Evolutionary conservation across 2,329 filamentous ascomycete species (phyloP).

Genomic region (Pseudogymnoascus verrucosus): DNA sequence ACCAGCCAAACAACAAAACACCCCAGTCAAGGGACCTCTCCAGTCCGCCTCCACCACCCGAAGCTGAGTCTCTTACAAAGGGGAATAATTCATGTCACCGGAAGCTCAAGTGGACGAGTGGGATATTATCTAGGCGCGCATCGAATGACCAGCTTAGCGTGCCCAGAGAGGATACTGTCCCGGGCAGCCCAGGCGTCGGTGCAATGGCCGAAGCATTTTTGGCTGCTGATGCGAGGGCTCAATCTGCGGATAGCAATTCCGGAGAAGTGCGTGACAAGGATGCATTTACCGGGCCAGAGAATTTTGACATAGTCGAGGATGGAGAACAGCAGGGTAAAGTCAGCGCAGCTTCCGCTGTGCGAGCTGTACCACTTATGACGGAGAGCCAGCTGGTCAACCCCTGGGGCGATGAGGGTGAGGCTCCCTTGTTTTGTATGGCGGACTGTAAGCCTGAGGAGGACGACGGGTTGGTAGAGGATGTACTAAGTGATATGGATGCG

Average conservation of each 20-base stretch:
- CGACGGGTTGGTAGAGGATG: neutral
- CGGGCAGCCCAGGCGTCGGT: conserved; percentile 21
- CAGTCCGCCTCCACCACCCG: neutral
- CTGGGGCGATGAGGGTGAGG: neutral
- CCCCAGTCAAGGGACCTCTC: neutral
- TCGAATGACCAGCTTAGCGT: neutral
- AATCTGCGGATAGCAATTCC: neutral
- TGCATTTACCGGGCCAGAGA: neutral
- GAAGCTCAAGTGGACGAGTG: neutral
- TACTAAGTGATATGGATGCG: neutral
- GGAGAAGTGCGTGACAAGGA: neutral
- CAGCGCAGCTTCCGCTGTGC: neutral
- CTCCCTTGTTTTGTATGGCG: neutral
- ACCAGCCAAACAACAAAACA: neutral
- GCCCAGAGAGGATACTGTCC: neutral
- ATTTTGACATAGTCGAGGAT: neutral
- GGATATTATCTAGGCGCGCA: neutral
- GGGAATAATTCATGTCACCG: neutral
- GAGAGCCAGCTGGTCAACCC: neutral
- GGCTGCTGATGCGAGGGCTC: conserved; percentile 31
- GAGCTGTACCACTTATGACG: neutral
- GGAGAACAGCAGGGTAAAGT: neutral
- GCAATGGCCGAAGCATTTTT: conserved; percentile 45
- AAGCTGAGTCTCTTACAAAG: neutral
- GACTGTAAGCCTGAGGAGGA: neutral